phyloP scores from a whole-genome alignment of 225 moss, liverwort and hornwort species.

The Pseudisothecium myosuroides region DNA sequence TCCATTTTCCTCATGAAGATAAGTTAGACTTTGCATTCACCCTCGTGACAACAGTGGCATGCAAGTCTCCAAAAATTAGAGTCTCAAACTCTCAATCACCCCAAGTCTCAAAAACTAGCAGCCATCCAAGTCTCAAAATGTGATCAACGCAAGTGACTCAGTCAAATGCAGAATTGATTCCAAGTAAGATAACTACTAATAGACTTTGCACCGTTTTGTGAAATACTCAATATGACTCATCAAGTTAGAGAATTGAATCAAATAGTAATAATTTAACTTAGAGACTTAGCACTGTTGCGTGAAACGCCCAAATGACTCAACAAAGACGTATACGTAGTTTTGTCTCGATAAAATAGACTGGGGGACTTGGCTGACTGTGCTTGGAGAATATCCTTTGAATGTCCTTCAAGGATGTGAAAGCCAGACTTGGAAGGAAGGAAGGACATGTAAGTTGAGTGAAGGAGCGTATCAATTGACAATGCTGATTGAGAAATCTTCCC shows the following conservation, averaged over 20 bases:
- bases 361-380: background rate
- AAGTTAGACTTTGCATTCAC: background rate
- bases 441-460: background rate
- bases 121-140: background rate
- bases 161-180: background rate
- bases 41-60: background rate
- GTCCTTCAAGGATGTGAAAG: background rate
- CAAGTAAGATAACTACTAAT: too few relatives aligned
- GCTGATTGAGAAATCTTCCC: background rate
- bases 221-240: background rate
- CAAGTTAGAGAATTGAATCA: background rate
- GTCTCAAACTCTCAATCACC: background rate
- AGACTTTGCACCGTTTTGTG: background rate
- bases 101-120: background rate
- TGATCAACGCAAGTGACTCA: background rate
- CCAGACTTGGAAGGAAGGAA: background rate
- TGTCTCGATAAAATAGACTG: background rate
- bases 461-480: background rate
- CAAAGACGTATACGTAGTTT: background rate
- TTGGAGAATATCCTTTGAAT: background rate
- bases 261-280: background rate
- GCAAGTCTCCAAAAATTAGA: background rate
- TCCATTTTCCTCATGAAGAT: background rate
- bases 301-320: background rate
- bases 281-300: background rate